These are phyloP conservation scores for Pseudogymnoascus sp. DNA, from an alignment of 2,329 filamentous ascomycete genomes.

Conservation along the genomic window DNA sequence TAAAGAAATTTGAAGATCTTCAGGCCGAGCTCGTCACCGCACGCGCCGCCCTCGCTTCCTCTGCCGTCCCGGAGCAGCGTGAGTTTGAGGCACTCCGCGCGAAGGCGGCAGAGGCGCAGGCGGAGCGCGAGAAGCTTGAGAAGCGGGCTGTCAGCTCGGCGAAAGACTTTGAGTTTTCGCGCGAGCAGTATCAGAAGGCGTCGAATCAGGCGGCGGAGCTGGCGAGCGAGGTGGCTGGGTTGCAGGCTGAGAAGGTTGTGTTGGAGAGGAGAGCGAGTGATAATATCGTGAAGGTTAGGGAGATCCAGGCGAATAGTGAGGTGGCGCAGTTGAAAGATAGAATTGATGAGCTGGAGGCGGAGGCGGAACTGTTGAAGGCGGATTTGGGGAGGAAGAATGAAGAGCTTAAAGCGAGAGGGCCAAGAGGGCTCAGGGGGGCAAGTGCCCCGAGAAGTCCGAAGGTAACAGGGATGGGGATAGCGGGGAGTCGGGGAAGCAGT, in stretches of 20 bases:
- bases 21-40: constrained; percentile 25
- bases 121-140: constrained; percentile 20
- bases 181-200: constrained; percentile 24
- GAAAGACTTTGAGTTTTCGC: constrained; percentile 25
- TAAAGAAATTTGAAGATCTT: constrained; percentile 18
- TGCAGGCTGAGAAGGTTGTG: constrained; percentile 16
- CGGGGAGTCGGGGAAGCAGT: constrained; percentile 21
- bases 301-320: constrained; percentile 21
- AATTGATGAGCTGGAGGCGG: constrained; percentile 29
- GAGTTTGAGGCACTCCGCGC: constrained; percentile 31
- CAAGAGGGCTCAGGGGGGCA: constrained; percentile 26
- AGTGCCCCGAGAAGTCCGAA: constrained; percentile 26
- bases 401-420: constrained; percentile 33
- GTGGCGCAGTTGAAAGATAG: constrained; percentile 18
- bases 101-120: constrained; percentile 7
- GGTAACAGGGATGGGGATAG: constrained; percentile 19
- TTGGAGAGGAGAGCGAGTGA: constrained; percentile 21
- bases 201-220: constrained; percentile 20
- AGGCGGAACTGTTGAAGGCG: constrained; percentile 26
- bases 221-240: constrained; percentile 15
- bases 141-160: constrained; percentile 17
- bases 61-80: constrained; percentile 32
- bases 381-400: constrained; percentile 33
- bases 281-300: constrained; percentile 24
- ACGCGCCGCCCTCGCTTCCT: constrained; percentile 20